phyloP scores from a whole-genome alignment of 106 monocot genomes.

The Phalaenopsis aphrodite region DNA sequence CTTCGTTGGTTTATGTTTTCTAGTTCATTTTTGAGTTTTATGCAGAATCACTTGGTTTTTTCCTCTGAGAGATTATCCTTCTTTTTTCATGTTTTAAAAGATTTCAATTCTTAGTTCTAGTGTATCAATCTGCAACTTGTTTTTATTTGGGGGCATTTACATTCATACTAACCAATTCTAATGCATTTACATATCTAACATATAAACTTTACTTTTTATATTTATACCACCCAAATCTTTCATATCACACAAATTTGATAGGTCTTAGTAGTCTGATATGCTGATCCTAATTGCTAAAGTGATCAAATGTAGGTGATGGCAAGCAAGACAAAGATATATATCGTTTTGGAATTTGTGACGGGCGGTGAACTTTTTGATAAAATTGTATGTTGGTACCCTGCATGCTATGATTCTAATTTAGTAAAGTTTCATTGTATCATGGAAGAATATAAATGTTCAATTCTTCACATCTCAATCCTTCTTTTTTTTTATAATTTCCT shows the following conservation, averaged over 20 bases:
- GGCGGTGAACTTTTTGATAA: conserved; percentile 94
- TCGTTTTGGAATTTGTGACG: conserved; percentile 73
- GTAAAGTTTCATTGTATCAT: not conserved
- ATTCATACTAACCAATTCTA: too few species aligned
- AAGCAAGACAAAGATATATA: conserved; percentile 86
- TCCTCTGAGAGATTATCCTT: too few species aligned
- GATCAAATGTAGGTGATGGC: conserved; percentile 68
- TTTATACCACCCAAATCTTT: too few species aligned
- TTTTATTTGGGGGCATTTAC: too few species aligned
- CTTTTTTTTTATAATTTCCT: conserved; percentile 1
- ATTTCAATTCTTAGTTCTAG: not conserved
- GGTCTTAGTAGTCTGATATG: too few species aligned
- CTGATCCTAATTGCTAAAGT: not conserved
- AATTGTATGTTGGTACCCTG: conserved; percentile 44
- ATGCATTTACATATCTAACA: too few species aligned
- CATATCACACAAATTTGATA: too few species aligned
- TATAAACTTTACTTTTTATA: too few species aligned
- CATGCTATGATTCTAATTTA: not conserved
- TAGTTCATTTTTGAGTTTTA: too few species aligned
- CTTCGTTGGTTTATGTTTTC: not conserved
- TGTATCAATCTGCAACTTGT: too few species aligned
- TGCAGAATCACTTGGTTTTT: too few species aligned
- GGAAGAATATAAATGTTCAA: not conserved
- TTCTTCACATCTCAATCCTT: not conserved
- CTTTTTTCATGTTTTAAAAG: not conserved